phyloP scores from a whole-genome alignment of 768 basidiomycete species.

The Boletus edulis region DNA sequence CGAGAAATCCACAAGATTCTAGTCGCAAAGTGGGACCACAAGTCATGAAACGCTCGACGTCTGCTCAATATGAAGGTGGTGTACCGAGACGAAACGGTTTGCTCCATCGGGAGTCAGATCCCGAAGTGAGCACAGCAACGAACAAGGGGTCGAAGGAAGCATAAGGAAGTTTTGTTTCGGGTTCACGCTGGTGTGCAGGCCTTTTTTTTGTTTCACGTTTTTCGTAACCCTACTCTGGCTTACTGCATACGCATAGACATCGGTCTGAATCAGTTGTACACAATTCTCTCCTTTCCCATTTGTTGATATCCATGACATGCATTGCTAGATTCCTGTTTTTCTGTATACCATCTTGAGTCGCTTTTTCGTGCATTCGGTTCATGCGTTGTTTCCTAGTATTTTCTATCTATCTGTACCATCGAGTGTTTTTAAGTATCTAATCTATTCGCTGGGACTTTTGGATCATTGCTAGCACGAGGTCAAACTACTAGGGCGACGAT shows the following conservation, averaged over 20 bases:
- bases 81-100: slow-evolving; percentile 26
- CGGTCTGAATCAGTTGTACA: slow-evolving; percentile 7
- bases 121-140: slow-evolving; percentile 22
- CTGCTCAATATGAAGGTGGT: slow-evolving; percentile 28
- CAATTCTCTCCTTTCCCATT: not conserved
- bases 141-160: slow-evolving; percentile 26
- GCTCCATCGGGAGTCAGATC: slow-evolving; percentile 31
- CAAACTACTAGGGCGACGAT: too few relatives aligned
- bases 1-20: slow-evolving; percentile 13
- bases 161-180: slow-evolving; percentile 15
- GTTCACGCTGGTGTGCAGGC: not conserved
- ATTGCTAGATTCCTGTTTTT: slow-evolving; percentile 25
- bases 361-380: not conserved
- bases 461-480: not conserved
- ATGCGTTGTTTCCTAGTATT: not conserved
- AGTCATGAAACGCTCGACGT: slow-evolving; percentile 28
- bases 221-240: slow-evolving; percentile 8
- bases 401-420: slow-evolving; percentile 16
- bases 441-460: slow-evolving; percentile 9
- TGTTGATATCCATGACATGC: slow-evolving; percentile 24
- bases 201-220: slow-evolving; percentile 4
- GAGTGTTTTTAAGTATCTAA: slow-evolving; percentile 12
- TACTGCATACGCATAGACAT: slow-evolving; percentile 10
- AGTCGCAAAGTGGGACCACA: slow-evolving; percentile 15
- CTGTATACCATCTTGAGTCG: slow-evolving; percentile 20